Evolutionary conservation across 768 basidiomycete genomes (phyloP).

Genomic region (Russula virescens): DNA sequence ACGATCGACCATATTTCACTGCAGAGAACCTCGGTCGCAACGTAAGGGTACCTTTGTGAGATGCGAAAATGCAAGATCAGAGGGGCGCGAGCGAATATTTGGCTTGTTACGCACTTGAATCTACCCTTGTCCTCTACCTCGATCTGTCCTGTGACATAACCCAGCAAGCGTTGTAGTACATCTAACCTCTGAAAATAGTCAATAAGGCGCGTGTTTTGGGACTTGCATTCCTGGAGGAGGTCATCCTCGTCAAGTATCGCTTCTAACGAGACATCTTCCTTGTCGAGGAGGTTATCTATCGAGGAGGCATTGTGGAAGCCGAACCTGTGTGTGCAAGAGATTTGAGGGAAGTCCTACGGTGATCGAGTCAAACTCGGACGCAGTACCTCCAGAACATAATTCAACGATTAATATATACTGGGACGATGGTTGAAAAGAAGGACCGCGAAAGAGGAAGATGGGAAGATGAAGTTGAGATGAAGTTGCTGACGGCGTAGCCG

Average conservation of each 20-base stretch:
- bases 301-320: slow-evolving; percentile 84
- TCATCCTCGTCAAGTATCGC: slow-evolving; percentile 92
- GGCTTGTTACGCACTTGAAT: slow-evolving; percentile 62
- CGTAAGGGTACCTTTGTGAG: slow-evolving; percentile 74
- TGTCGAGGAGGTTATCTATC: slow-evolving; percentile 86
- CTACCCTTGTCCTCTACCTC: slow-evolving; percentile 71
- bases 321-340: slow-evolving; percentile 48
- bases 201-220: slow-evolving; percentile 84
- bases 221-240: slow-evolving; percentile 90
- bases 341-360: background rate
- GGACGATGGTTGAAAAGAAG: background rate
- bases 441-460: background rate
- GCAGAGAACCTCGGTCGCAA: slow-evolving; percentile 92
- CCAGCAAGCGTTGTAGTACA: slow-evolving; percentile 72
- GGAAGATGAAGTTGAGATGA: background rate
- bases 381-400: slow-evolving; percentile 25
- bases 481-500: slow-evolving; percentile 2
- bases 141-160: slow-evolving; percentile 83
- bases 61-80: slow-evolving; percentile 10
- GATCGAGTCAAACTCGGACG: background rate
- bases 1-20: slow-evolving; percentile 95
- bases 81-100: slow-evolving; percentile 16
- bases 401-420: background rate
- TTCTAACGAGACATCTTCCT: slow-evolving; percentile 85
- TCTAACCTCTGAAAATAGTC: slow-evolving; percentile 82